Base-by-base conservation (phyloP, 2,329 filamentous ascomycete species). In the Ascochyta rabiei region DNA sequence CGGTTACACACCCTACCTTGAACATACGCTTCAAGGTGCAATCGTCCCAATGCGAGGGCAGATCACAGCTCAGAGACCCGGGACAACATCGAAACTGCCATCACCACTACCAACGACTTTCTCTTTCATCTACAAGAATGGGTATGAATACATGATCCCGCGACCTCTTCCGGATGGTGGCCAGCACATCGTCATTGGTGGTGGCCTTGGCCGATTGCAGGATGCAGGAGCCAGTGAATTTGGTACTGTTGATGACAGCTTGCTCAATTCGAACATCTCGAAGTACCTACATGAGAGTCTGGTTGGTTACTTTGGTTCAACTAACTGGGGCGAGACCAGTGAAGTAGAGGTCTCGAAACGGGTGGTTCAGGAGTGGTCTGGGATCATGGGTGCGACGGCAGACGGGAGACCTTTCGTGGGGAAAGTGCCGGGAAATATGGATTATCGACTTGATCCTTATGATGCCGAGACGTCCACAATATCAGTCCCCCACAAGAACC, bases 141-240 rank as follows among this genome's bases (percentile, higher is more conserved):
- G 86, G 0, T 89, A 86, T 64, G 87, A 89, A 56, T 90, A 89
- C 70, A 84, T 89, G 79, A 82, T 89, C 8, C 79, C 83, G 1
- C 78, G 84, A 1, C 81, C 81, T 0, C 40, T 67, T 0, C 16
- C 60, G 3, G 53, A 61, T 1, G 67, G 64, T 6, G 74, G 70
- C 2, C 80, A 82, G 23, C 81, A 84, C 51, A 81, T 89, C 24
- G 73, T 89, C 26, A 86, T 89, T 13, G 86, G 87, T 0, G 86
- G 87, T 15, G 86, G 83, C 0, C 68, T 84, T 6, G 75, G 70
- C 0, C 75, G 75, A 40, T 73, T 78, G 2, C 67, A 73, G 0
- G 61, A 75, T 0, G 73, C 72, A 0, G 83, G 83, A 0, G 60
- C 80, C 13, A 66, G 62, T 3, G 81, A 85, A 59, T 85, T 77